Evolutionary conservation across 1,139 yeast species (phyloP).

Genomic region (Suhomyces yuchorum): DNA sequence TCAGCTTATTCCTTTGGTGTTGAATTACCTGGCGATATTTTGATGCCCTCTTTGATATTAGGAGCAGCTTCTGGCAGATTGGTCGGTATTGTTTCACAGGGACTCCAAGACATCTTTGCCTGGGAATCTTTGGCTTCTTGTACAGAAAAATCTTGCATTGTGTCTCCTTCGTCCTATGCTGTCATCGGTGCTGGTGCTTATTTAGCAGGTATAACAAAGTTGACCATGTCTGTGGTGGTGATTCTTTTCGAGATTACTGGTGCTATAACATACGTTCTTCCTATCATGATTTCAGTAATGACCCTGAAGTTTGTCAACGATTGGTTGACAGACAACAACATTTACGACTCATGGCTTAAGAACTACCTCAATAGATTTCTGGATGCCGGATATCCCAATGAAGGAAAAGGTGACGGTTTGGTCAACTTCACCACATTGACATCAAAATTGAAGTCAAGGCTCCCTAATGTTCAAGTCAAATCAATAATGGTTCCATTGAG

Average conservation of each 20-base stretch:
- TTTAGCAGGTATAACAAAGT: conserved; percentile 57
- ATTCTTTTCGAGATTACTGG: conserved; percentile 61
- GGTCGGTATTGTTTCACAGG: conserved; percentile 61
- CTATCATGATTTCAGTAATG: conserved; percentile 61
- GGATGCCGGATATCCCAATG: conserved; percentile 23
- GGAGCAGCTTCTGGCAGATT: conserved; percentile 75
- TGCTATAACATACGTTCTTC: conserved; percentile 59
- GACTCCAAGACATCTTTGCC: conserved; percentile 45
- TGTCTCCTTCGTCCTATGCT: conserved; percentile 62
- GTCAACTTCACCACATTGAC: conserved; percentile 39
- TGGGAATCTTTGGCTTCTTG: conserved; percentile 50
- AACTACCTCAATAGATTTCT: conserved; percentile 28
- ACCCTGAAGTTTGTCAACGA: conserved; percentile 54
- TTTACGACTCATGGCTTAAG: conserved; percentile 50
- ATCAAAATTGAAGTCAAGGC: conserved; percentile 28
- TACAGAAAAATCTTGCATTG: conserved; percentile 52
- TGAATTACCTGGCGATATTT: conserved; percentile 71
- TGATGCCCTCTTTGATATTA: conserved; percentile 70
- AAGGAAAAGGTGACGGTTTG: conserved; percentile 46
- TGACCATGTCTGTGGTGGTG: conserved; percentile 59
- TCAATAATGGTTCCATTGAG: conserved; percentile 37
- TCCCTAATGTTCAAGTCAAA: conserved; percentile 38
- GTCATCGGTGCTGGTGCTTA: conserved; percentile 64
- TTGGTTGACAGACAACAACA: conserved; percentile 46
- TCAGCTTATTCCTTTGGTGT: conserved; percentile 68